Evolutionary conservation across 768 basidiomycete species (phyloP).

Genomic region (Trametes cinnabarina): DNA sequence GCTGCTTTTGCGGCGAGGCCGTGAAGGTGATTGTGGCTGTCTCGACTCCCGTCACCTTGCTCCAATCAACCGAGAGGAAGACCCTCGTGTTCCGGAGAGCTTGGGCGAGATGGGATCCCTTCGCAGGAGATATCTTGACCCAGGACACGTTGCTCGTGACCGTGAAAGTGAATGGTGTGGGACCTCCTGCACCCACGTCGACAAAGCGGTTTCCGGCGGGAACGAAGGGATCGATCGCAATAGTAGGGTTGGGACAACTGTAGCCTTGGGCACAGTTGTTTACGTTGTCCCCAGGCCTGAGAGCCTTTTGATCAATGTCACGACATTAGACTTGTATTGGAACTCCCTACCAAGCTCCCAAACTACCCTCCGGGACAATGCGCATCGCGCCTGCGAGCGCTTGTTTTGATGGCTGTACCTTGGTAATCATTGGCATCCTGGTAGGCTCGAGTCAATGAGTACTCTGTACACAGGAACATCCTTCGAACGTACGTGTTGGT

Average conservation of each 20-base stretch:
- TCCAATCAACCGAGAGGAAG: conserved; percentile 61
- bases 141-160: conserved; percentile 50
- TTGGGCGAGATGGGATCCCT: conserved; percentile 53
- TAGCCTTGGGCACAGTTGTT: conserved; percentile 52
- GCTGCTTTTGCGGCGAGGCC: conserved; percentile 43
- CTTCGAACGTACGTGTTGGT: conserved; percentile 47
- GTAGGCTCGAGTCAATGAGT: not conserved
- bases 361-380: conserved; percentile 57
- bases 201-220: conserved; percentile 56
- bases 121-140: conserved; percentile 46
- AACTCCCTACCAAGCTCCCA: conserved; percentile 56
- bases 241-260: conserved; percentile 47
- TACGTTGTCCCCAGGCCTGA: conserved; percentile 65
- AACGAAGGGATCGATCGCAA: conserved; percentile 58
- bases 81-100: conserved; percentile 52
- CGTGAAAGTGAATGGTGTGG: conserved; percentile 55
- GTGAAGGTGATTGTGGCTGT: conserved; percentile 46
- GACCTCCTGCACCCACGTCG: conserved; percentile 63
- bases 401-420: conserved; percentile 54
- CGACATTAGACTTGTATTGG: no score
- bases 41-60: conserved; percentile 36
- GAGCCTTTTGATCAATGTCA: not conserved
- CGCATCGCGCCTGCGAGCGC: conserved; percentile 64
- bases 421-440: conserved; percentile 53
- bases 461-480: not conserved